These are phyloP conservation scores for Paramecium biaurelia DNA, from an alignment of 73 alveolate genomes.

Conservation along the genomic window DNA sequence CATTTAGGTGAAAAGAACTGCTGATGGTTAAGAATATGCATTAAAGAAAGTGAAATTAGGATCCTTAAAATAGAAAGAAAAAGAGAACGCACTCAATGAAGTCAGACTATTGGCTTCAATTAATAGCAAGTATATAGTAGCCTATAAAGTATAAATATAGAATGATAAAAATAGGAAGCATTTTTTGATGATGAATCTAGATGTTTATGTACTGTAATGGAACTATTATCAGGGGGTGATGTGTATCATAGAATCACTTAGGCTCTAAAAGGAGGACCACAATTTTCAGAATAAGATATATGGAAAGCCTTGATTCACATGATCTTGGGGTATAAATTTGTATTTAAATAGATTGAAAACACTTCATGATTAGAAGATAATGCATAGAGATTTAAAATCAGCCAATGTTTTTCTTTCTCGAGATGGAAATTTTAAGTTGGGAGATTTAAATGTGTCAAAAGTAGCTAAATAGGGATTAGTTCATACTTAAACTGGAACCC, in stretches of 20 bases:
- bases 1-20: conserved; percentile 53
- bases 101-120: conserved; percentile 69
- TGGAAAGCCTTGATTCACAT: conserved; percentile 79
- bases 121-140: conserved; percentile 48
- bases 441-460: conserved; percentile 71
- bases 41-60: conserved; percentile 64
- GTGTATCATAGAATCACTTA: conserved; percentile 79
- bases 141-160: neutral
- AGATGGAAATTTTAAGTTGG: conserved; percentile 82
- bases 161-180: conserved; percentile 51
- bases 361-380: conserved; percentile 71
- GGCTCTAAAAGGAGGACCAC: conserved; percentile 75
- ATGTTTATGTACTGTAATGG: conserved; percentile 93
- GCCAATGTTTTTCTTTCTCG: conserved; percentile 80
- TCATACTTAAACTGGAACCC: conserved; percentile 77
- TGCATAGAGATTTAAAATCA: conserved; percentile 75
- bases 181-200: conserved; percentile 66
- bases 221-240: conserved; percentile 94
- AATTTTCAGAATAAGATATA: conserved; percentile 81
- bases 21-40: conserved; percentile 64
- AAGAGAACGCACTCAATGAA: conserved; percentile 70
- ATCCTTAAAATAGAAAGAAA: conserved; percentile 55
- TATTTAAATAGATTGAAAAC: conserved; percentile 58
- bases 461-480: conserved; percentile 72
- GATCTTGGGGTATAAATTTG: conserved; percentile 27